phyloP scores from a whole-genome alignment of 2,329 filamentous ascomycete genomes.

The Cryphonectria parasitica region DNA sequence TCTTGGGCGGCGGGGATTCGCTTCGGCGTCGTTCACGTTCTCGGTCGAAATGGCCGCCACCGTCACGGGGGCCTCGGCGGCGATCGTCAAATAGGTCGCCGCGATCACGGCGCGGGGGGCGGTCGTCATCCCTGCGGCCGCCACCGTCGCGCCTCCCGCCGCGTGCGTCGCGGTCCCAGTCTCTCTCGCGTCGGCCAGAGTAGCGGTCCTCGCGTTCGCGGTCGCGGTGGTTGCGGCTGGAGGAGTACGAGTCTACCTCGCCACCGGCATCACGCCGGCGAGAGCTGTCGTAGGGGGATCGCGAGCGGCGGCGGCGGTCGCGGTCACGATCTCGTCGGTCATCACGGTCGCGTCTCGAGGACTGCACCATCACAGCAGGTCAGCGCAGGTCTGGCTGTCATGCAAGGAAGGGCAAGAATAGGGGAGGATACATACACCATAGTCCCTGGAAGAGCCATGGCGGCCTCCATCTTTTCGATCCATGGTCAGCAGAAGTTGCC shows the following conservation, averaged over 20 bases:
- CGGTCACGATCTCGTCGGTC: constrained; percentile 43
- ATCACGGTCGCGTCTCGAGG: constrained; percentile 41
- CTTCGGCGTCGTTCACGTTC: constrained; percentile 68
- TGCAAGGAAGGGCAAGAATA: neutral
- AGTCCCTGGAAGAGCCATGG: constrained; percentile 58
- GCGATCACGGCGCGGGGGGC: constrained; percentile 51
- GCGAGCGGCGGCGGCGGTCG: constrained; percentile 72
- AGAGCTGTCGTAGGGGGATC: constrained; percentile 78
- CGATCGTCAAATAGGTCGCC: constrained; percentile 68
- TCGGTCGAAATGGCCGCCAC: constrained; percentile 45
- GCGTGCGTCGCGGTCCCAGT: constrained; percentile 44
- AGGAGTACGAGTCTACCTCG: constrained; percentile 81
- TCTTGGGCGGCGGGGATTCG: constrained; percentile 80
- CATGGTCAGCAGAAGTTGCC: constrained; percentile 35
- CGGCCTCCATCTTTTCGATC: constrained; percentile 49
- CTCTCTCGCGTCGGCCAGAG: constrained; percentile 55
- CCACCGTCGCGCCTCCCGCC: constrained; percentile 63
- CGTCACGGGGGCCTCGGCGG: constrained; percentile 48
- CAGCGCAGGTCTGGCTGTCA: constrained; percentile 4
- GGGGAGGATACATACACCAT: constrained; percentile 49
- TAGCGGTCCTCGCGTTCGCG: constrained; percentile 94
- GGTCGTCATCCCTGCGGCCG: constrained; percentile 70
- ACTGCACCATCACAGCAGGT: constrained; percentile 28
- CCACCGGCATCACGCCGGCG: constrained; percentile 75
- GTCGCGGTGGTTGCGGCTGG: constrained; percentile 89